These are phyloP conservation scores for Maudiozyma saulgeensis DNA, from an alignment of 805 yeast genomes.

Conservation along the genomic window DNA sequence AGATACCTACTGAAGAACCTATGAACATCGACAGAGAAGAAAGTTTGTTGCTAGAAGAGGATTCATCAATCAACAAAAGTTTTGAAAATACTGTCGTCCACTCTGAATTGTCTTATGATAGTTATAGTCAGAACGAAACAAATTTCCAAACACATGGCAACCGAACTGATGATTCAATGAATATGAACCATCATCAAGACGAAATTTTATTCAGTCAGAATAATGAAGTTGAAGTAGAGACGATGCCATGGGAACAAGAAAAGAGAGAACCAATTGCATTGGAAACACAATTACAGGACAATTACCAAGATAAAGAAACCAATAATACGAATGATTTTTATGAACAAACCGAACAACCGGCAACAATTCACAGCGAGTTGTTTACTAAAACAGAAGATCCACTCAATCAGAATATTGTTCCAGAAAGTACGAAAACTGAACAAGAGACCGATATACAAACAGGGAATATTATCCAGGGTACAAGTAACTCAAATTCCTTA, in stretches of 20 bases:
- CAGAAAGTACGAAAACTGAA: background rate
- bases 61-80: background rate
- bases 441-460: background rate
- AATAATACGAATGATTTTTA: background rate
- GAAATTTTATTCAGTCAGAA: background rate
- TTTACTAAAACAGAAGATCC: background rate
- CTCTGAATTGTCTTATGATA: background rate
- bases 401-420: background rate
- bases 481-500: background rate
- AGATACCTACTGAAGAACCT: too few species aligned
- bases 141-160: background rate
- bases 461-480: background rate
- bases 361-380: background rate
- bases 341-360: background rate
- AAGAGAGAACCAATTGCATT: background rate
- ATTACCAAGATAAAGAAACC: background rate
- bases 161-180: background rate
- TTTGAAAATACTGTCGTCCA: background rate
- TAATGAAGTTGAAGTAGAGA: conserved; percentile 1
- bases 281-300: background rate
- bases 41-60: background rate
- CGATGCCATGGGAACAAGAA: conserved; percentile 12
- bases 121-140: too few species aligned
- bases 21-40: background rate
- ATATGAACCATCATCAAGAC: background rate